Conservation (phyloP, 495 filamentous ascomycete genomes). For the Penicillium bovifimosum region DNA sequence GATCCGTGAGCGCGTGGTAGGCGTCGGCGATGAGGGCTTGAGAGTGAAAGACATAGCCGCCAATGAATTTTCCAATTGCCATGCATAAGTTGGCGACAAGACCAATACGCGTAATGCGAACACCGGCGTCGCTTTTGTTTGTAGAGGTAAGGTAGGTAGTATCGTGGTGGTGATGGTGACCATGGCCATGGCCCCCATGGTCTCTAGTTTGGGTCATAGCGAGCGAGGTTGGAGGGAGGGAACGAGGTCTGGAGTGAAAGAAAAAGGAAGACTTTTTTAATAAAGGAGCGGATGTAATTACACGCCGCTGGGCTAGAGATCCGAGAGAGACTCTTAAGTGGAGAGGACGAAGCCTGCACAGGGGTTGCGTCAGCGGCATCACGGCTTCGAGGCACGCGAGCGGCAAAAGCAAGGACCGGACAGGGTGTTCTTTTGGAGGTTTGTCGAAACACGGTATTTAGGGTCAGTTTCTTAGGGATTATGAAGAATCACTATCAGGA, state of each 20-base stretch:
- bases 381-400: conserved; percentile 23
- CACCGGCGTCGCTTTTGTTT: conserved; percentile 89
- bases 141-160: conserved; percentile 82
- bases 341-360: conserved; percentile 43
- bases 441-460: not conserved
- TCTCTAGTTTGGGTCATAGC: conserved; percentile 38
- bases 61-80: conserved; percentile 87
- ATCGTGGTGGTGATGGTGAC: conserved; percentile 63
- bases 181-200: conserved; percentile 29
- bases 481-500: not conserved
- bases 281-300: conserved; percentile 22
- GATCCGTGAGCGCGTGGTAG: conserved; percentile 88
- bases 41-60: conserved; percentile 90
- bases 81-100: conserved; percentile 88
- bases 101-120: conserved; percentile 89
- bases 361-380: conserved; percentile 46
- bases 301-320: conserved; percentile 22
- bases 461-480: not conserved
- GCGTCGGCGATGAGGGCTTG: conserved; percentile 92
- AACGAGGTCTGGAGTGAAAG: conserved; percentile 23
- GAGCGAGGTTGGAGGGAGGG: conserved; percentile 16
- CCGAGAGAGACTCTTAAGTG: conserved; percentile 16
- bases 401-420: conserved; percentile 12
- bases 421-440: conserved; percentile 19
- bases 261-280: conserved; percentile 13